Evolutionary conservation across 2,329 filamentous ascomycete genomes (phyloP).

Genomic region (Hymenoscyphus fructigenus): DNA sequence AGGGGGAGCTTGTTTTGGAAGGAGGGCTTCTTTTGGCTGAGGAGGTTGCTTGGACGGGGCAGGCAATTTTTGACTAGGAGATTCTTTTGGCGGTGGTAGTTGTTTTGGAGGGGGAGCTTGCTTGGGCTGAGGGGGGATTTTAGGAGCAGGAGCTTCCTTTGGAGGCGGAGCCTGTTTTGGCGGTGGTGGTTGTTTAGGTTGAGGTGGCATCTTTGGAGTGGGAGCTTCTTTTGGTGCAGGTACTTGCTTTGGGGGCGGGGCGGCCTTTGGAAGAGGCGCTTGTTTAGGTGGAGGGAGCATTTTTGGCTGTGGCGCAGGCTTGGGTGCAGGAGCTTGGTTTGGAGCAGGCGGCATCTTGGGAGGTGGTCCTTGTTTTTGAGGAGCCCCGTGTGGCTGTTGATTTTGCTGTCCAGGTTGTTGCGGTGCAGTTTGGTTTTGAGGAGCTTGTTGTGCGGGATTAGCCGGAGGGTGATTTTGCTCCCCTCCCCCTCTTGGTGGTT

Average conservation of each 20-base stretch:
- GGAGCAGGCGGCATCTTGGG: not conserved
- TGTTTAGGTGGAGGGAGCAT: not conserved
- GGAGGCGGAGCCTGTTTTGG: no score
- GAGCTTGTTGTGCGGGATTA: not conserved
- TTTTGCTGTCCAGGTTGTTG: no score
- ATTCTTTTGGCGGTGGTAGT: not conserved
- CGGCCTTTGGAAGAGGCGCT: not conserved
- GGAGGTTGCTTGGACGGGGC: not conserved
- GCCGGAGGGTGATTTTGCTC: not conserved
- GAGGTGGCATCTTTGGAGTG: no score
- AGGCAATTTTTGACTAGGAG: not conserved
- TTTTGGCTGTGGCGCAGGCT: not conserved
- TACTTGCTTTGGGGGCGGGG: not conserved
- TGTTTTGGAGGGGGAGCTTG: not conserved
- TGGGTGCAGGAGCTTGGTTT: not conserved
- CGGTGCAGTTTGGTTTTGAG: not conserved
- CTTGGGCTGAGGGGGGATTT: not conserved
- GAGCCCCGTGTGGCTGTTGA: not conserved
- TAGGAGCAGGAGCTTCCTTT: not conserved
- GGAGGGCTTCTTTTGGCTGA: not conserved
- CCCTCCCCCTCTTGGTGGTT: not conserved
- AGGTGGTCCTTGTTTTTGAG: not conserved
- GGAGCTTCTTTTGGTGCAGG: no score
- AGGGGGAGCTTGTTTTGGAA: not conserved
- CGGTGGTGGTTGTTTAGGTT: no score